Evolutionary conservation across 208 protist species (phyloP).

Genomic region (Trypanosoma lewisi): DNA sequence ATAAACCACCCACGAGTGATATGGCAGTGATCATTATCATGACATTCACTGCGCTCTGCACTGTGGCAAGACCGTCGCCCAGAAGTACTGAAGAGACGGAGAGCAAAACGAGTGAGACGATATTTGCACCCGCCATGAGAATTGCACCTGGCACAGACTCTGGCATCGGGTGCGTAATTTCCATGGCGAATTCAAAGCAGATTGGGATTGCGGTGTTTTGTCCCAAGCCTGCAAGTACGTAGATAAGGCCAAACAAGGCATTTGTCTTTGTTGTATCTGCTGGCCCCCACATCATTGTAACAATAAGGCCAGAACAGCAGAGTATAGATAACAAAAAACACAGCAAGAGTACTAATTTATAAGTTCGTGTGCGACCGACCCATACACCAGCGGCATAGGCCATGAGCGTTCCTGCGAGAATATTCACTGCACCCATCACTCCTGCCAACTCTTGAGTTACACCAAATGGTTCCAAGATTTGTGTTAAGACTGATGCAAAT

Average conservation of each 20-base stretch:
- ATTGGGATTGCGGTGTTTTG: conserved; percentile 78
- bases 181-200: conserved; percentile 72
- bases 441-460: conserved; percentile 46
- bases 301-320: conserved; percentile 45
- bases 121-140: conserved; percentile 72
- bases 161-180: conserved; percentile 61
- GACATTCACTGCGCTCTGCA: conserved; percentile 16
- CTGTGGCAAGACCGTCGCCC: conserved; percentile 35
- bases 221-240: conserved; percentile 57
- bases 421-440: conserved; percentile 51
- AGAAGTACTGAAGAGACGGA: conserved; percentile 51
- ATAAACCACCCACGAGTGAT: conserved; percentile 36
- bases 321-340: conserved; percentile 45
- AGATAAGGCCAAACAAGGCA: conserved; percentile 40
- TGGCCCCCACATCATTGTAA: conserved; percentile 44
- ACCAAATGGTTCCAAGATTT: conserved; percentile 67
- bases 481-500: conserved; percentile 59
- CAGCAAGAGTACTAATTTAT: conserved; percentile 44
- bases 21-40: conserved; percentile 31
- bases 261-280: conserved; percentile 37
- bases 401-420: conserved; percentile 46
- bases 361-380: conserved; percentile 53
- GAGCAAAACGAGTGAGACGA: conserved; percentile 58
- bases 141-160: conserved; percentile 61
- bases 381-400: conserved; percentile 55